phyloP scores from a whole-genome alignment of 1,284 basidiomycete genomes.

The Inonotus obliquus region DNA sequence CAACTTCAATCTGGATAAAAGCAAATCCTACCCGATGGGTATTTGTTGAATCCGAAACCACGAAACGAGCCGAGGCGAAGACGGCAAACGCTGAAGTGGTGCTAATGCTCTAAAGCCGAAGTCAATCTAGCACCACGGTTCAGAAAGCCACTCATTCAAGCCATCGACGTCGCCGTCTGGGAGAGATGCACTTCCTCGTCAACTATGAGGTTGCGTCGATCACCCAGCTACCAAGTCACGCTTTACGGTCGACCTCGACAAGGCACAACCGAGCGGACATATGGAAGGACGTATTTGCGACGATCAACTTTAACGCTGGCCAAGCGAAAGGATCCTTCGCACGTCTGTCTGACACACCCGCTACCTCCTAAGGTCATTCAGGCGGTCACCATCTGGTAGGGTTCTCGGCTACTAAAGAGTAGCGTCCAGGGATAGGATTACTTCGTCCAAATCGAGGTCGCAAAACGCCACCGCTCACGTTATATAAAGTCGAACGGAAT shows the following conservation, averaged over 20 bases:
- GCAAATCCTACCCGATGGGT: neutral
- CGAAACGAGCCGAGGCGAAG: neutral
- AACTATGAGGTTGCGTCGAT: neutral
- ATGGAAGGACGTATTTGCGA: constrained; percentile 1
- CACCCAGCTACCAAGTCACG: constrained; percentile 1
- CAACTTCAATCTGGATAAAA: neutral
- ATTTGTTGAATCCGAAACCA: neutral
- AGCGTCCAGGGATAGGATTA: neutral
- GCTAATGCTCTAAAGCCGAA: neutral
- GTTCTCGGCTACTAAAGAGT: no score
- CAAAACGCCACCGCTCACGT: neutral
- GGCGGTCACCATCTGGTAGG: constrained; percentile 5
- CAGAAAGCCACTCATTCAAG: neutral
- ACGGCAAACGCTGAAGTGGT: no score
- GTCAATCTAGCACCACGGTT: neutral
- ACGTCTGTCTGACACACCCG: constrained; percentile 3
- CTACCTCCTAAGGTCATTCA: neutral
- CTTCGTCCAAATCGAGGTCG: neutral
- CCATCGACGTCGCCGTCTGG: neutral
- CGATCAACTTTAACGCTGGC: constrained; percentile 13
- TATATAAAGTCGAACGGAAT: neutral
- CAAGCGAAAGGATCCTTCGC: constrained; percentile 10
- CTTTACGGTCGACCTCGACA: neutral
- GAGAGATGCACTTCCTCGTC: neutral
- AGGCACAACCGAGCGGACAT: neutral